Base-by-base conservation (phyloP, 148 eudicot genomes). In the Polygonum maritimum region DNA sequence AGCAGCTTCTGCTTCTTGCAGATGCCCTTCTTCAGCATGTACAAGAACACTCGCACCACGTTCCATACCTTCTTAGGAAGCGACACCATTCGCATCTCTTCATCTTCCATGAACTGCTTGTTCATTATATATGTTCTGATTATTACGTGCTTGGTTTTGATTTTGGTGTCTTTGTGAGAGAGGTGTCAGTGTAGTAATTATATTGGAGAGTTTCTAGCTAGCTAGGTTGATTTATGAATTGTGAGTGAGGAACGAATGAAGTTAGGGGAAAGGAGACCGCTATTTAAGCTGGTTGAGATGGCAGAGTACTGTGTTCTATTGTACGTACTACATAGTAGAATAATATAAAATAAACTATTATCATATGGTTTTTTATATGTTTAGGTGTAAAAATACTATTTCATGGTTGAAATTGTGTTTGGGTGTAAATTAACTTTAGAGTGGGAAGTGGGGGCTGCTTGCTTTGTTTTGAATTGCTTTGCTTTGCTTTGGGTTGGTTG, bases 1-100 rank as follows among this genome's bases (percentile, higher is more conserved):
- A 86, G 65, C 14, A 91, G 62, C 48, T 91, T 93, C 18, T 26
- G 31, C 31, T 78, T 75, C 81, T 88, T 89, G 16, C 86, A 78
- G 16, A 90, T 80, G 74, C 90, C 89, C 76, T 92, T 90, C 41
- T 88, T 79, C 8, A 91, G 48, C 97, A 92, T 88, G 83, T 69
- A 87, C 38, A 82, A 83, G 0, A 85, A 74, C 6, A 87, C 88
- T 7, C 85, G 78, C 0, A 88, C 82, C 31, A 86, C 54, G 48
- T 83, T 77, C 86, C 86, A 80, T 26, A 90, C 5, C 74, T 74
- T 90, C 81, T 80, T 92, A 3, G 89, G 71, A 5, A 67, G 16
- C 19, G 71, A 67, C 45, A 67, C 83, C 33, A 85, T 49, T 5
- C 76, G 54, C 78, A 69, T 8, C 72, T 60, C 67, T 74, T 74